Base-by-base conservation (phyloP, 169 alveolate genomes). In the Ichthyophthirius multifiliis region DNA sequence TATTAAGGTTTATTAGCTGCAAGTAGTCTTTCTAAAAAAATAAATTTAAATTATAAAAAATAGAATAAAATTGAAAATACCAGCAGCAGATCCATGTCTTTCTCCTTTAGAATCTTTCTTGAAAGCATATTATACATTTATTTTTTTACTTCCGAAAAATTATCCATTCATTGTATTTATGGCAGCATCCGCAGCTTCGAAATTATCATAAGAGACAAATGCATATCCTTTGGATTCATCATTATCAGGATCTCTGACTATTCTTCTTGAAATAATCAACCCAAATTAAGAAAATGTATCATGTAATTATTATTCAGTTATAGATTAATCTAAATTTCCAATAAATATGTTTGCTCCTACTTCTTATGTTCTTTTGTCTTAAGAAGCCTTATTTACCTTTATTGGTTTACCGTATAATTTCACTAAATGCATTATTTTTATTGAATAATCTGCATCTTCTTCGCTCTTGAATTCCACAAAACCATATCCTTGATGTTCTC, bases 141-240 rank as follows among this genome's bases (percentile, higher is more conserved):
- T 97, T 43, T 98, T 99, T 83, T 97, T 94, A 83, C 98, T 98
- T 83, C 99, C 95, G 34, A 98, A 84, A 89, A 96, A 97, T 91
- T 97, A 98, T 37, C 96, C 97, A 83, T 97, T 97, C 99, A 99
- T 96, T 31, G 99, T 96, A 63, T 96, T 96, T 48, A 98, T 94
- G 10, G 99, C 99, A n/a, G 97, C 95, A 89, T 99, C 99, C 47
- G 99, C 96, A 30, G 99, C 95, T 81, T 99, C 99, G 89, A 99
- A 99, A 89, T 98, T 96, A 89, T 98, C 99, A 93, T 90, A 98
- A 75, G 98, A 94, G 23, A 99, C 98, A 80, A 99, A 98, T 1
- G 99, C 99, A 90, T 95, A 98, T 39, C 99, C 97, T 74, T 96
- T 97, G 23, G 98, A 97, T 55, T 88, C 87, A 34, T 96, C 96